Evolutionary conservation across 305 asterid species (phyloP), one percentile per base, ranked within the genome.

Genomic region (Solanum hybrid): DNA sequence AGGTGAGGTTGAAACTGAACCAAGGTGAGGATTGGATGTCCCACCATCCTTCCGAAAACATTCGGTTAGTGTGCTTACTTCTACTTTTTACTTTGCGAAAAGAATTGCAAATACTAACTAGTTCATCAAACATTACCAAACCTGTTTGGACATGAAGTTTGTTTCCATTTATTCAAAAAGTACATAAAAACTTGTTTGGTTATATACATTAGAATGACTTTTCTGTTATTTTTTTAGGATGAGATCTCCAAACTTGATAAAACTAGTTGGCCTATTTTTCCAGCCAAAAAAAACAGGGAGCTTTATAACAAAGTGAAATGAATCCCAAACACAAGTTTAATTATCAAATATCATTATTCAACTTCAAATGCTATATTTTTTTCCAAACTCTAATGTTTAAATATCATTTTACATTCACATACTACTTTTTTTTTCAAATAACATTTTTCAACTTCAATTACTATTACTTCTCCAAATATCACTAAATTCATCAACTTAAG

Each of bases 341-440:
- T 69, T 5, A 0, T 71, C 22, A 71, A 26, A 26, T 71, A 26
- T 4, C 34, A 71, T 66, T 66, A n/a, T 9, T 64, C 27, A 64
- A 19, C 69, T 60, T 19, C n/a, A 7, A 60, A 19, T 7, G 26
- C 71, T 19, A 7, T 19, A 7, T 7, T 60, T 19, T 60, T 7
- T 19, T 60, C 0, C 26, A 7, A 60, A 5, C 19, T 32, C 1
- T 9, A 9, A 32, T 34, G 36, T 32, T 1, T 0, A 9, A 34
- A 9, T 75, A 31, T 0, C 34, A 26, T 14, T 29, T 75, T 6
- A 31, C 24, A 31, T 1, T 75, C 24, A 0, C 2, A 14, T 75
- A 7, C 22, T 75, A 51, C n/a, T 51, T 1, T 19, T 29, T 13
- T 72, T 27, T n/a, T n/a, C n/a, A n/a, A n/a, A n/a, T 56, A 60